phyloP scores from a whole-genome alignment of 2,329 filamentous ascomycete species.

The Calycina herbarum region DNA sequence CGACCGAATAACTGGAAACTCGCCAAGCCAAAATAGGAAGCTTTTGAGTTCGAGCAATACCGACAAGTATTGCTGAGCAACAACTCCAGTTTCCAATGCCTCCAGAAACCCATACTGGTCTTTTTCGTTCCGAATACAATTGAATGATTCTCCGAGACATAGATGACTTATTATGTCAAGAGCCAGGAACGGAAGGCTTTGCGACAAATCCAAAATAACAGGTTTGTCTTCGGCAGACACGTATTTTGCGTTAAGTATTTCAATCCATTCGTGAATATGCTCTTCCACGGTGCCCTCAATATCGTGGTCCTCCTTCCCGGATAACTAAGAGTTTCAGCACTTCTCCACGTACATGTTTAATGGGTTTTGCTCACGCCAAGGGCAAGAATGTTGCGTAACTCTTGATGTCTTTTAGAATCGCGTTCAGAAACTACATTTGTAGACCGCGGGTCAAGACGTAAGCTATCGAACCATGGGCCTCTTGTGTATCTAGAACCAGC shows the following conservation, averaged over 20 bases:
- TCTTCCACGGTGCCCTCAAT: conserved; percentile 51
- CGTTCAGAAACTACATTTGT: conserved; percentile 9
- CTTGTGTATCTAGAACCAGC: too few relatives aligned
- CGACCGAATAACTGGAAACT: background rate
- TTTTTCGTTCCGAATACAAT: conserved; percentile 48
- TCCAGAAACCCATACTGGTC: conserved; percentile 49
- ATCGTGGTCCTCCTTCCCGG: conserved; percentile 50
- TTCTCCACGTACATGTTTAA: too few relatives aligned
- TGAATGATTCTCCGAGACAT: conserved; percentile 52
- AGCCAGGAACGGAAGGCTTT: conserved; percentile 50
- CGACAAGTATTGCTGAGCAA: conserved; percentile 11
- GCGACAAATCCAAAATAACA: conserved; percentile 51
- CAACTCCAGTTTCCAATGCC: conserved; percentile 37
- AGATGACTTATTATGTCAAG: conserved; percentile 55
- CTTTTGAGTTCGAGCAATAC: conserved; percentile 12
- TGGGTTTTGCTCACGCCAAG: conserved; percentile 42
- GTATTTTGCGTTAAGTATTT: conserved; percentile 52
- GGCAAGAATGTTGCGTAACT: conserved; percentile 49
- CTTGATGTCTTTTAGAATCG: conserved; percentile 40
- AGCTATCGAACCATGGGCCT: too few relatives aligned
- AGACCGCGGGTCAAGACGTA: too few relatives aligned
- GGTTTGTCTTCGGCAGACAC: conserved; percentile 39
- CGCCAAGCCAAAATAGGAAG: conserved; percentile 6
- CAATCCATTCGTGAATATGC: conserved; percentile 47
- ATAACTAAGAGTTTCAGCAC: conserved; percentile 47